Evolutionary conservation across 164 flowering plant species (phyloP).

Genomic region (Protea cynaroides): DNA sequence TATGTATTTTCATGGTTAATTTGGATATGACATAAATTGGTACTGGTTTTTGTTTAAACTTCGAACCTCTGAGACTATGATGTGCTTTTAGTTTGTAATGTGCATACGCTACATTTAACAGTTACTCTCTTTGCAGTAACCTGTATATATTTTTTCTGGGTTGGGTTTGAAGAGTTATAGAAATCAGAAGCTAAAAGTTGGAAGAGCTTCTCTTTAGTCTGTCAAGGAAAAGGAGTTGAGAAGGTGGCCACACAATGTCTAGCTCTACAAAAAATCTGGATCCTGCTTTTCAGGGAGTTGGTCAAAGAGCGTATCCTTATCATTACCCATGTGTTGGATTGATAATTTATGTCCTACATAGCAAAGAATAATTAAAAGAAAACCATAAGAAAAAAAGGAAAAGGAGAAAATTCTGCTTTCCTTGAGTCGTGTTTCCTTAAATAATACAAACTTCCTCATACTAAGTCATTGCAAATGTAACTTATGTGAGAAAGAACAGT

Average conservation of each 20-base stretch:
- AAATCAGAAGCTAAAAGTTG: neutral
- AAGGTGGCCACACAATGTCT: slow-evolving; percentile 46
- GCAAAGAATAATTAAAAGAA: neutral
- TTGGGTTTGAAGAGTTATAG: slow-evolving; percentile 5
- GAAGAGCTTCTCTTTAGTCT: slow-evolving; percentile 7
- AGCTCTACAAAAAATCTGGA: slow-evolving; percentile 65
- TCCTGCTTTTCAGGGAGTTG: slow-evolving; percentile 91
- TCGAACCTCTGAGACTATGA: neutral
- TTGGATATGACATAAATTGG: too few relatives aligned
- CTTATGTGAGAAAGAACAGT: neutral
- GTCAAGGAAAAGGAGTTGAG: slow-evolving; percentile 7
- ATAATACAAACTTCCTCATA: neutral
- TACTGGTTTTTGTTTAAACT: too few relatives aligned
- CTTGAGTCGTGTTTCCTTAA: neutral
- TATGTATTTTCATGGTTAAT: too few relatives aligned
- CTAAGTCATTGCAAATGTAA: neutral
- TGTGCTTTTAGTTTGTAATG: neutral
- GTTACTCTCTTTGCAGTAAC: neutral
- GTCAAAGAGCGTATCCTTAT: slow-evolving; percentile 87
- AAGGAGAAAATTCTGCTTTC: neutral
- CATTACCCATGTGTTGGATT: neutral
- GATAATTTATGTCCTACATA: neutral
- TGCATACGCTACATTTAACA: neutral
- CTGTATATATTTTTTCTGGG: slow-evolving; percentile 4
- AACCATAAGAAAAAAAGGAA: neutral